Conservation (phyloP, 2,329 filamentous ascomycete species). For the Hypoxylon sp. region DNA sequence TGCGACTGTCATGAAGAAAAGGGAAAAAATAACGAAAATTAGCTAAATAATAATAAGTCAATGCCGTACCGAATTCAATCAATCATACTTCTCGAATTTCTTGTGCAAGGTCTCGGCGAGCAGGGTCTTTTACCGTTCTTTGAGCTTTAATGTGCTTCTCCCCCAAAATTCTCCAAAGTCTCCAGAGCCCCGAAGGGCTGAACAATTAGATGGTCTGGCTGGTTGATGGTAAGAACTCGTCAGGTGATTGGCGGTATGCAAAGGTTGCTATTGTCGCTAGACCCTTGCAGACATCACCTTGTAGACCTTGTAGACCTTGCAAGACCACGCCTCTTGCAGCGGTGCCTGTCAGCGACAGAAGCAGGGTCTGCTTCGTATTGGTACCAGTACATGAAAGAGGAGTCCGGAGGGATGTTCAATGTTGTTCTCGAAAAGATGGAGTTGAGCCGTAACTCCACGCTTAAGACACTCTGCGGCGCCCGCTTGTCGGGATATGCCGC, state of each 20-base stretch:
- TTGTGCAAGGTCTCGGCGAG: constrained; percentile 33
- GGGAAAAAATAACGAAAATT: constrained; percentile 25
- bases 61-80: constrained; percentile 29
- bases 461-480: constrained; percentile 16
- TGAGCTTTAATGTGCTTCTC: constrained; percentile 15
- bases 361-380: constrained; percentile 17
- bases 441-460: constrained; percentile 8
- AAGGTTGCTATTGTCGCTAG: constrained; percentile 31
- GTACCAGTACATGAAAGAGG: constrained; percentile 14
- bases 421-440: constrained; percentile 20
- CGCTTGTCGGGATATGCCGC: constrained; percentile 35
- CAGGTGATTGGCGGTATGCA: constrained; percentile 39
- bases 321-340: constrained; percentile 26
- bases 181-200: constrained; percentile 41
- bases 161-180: constrained; percentile 21
- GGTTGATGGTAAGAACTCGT: constrained; percentile 20
- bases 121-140: constrained; percentile 37
- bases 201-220: constrained; percentile 21
- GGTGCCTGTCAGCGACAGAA: constrained; percentile 34
- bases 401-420: neutral
- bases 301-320: constrained; percentile 18
- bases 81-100: constrained; percentile 38
- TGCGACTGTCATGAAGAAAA: constrained; percentile 23
- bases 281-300: constrained; percentile 22
- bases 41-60: constrained; percentile 22